A percentile compares a stretch with the other conserved stretches of the same genome.
These are phyloP conservation scores for Sphagnum fallax DNA, from an alignment of 228 moss, liverwort and hornwort genomes.

Conservation along the genomic window DNA sequence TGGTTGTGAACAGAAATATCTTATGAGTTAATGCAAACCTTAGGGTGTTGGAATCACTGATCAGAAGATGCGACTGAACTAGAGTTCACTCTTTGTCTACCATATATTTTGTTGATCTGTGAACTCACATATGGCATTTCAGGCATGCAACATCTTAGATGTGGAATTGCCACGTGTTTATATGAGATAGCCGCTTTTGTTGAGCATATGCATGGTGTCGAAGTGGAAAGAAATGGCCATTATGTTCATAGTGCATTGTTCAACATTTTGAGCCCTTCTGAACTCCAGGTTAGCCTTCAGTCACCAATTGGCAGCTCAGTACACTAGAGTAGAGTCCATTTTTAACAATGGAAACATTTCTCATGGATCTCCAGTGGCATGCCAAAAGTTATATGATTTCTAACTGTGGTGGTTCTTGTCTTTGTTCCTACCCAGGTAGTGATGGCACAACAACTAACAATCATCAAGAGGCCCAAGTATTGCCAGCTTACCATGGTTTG, in stretches of 20 bases:
- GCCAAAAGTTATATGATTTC: too few relatives aligned
- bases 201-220: slow-evolving; percentile 24
- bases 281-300: slow-evolving; percentile 13
- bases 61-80: too few relatives aligned
- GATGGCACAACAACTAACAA: slow-evolving; percentile 20
- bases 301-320: too few relatives aligned
- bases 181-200: slow-evolving; percentile 23
- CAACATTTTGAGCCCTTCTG: slow-evolving; percentile 17
- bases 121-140: neutral
- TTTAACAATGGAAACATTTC: too few relatives aligned
- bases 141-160: slow-evolving; percentile 20
- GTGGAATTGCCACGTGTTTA: slow-evolving; percentile 20
- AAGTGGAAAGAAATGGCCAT: slow-evolving; percentile 6
- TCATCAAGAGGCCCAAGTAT: slow-evolving; percentile 16
- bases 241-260: slow-evolving; percentile 21
- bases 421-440: neutral
- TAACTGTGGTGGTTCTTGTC: too few relatives aligned
- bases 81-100: too few relatives aligned
- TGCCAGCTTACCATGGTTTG: slow-evolving; percentile 20
- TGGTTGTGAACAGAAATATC: too few relatives aligned
- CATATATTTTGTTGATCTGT: too few relatives aligned
- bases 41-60: too few relatives aligned
- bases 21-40: too few relatives aligned
- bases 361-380: too few relatives aligned
- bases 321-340: too few relatives aligned